These are phyloP conservation scores for Ceratobasidium sp. DNA, from an alignment of 1,284 basidiomycete genomes.

Conservation along the genomic window DNA sequence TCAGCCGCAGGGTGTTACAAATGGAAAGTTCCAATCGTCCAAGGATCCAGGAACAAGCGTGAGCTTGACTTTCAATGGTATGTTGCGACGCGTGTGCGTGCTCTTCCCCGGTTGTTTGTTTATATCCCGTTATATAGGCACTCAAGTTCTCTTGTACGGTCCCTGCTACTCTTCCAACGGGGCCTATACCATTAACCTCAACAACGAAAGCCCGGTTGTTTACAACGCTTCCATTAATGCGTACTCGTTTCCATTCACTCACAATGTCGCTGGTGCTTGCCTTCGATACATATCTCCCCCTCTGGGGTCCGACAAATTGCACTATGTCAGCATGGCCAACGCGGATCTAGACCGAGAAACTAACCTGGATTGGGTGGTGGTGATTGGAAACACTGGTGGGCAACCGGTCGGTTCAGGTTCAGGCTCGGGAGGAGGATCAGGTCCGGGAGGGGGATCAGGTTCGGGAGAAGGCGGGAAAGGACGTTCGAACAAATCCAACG, in stretches of 20 bases:
- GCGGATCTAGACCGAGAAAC: conserved; percentile 27
- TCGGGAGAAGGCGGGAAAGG: not conserved
- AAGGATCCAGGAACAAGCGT: conserved; percentile 19
- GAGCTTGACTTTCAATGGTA: conserved; percentile 37
- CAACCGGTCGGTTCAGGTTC: not conserved
- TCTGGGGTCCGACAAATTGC: not conserved
- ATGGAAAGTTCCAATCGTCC: conserved; percentile 12
- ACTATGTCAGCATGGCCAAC: conserved; percentile 41
- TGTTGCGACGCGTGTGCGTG: not conserved
- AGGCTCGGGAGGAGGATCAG: too few relatives aligned
- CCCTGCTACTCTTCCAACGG: conserved; percentile 39
- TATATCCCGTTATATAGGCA: conserved; percentile 3
- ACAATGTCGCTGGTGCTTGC: conserved; percentile 26
- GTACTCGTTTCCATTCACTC: conserved; percentile 7
- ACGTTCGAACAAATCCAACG: not conserved
- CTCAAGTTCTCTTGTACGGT: conserved; percentile 36
- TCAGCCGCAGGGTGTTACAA: conserved; percentile 11
- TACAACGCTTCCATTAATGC: conserved; percentile 39
- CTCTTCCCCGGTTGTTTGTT: not conserved
- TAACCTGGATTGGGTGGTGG: conserved; percentile 37
- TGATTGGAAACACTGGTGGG: conserved; percentile 20
- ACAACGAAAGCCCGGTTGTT: conserved; percentile 13
- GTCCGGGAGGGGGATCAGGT: too few relatives aligned
- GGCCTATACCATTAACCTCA: conserved; percentile 30
- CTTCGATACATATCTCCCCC: conserved; percentile 41